These are phyloP conservation scores for Priceomyces melissophilus DNA, from an alignment of 805 yeast genomes.

Conservation along the genomic window DNA sequence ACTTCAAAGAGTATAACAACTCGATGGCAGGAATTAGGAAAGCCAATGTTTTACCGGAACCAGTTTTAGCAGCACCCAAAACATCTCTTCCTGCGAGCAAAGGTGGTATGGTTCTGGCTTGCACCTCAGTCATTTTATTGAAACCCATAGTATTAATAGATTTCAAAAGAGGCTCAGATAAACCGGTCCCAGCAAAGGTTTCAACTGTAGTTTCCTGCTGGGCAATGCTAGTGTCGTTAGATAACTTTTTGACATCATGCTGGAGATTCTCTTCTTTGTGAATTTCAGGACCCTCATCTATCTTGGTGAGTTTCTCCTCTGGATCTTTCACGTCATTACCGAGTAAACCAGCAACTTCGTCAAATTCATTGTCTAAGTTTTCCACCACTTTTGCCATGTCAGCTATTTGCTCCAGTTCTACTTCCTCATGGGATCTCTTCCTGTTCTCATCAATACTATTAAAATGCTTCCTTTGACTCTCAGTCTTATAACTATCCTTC, in stretches of 20 bases:
- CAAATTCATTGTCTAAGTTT: conserved; percentile 54
- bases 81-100: conserved; percentile 95
- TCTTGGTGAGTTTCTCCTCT: conserved; percentile 26
- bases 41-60: conserved; percentile 97
- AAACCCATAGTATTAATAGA: conserved; percentile 90
- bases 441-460: background rate
- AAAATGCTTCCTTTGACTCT: too few relatives aligned
- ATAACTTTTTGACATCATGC: conserved; percentile 14
- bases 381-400: conserved; percentile 47
- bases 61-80: conserved; percentile 99
- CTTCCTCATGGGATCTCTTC: conserved; percentile 28
- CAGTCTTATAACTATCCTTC: too few relatives aligned
- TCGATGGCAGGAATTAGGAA: conserved; percentile 95
- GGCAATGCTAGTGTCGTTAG: background rate
- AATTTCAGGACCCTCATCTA: conserved; percentile 16
- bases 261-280: conserved; percentile 9
- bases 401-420: conserved; percentile 24
- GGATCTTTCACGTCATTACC: conserved; percentile 44
- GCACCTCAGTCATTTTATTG: conserved; percentile 88
- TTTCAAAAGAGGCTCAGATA: conserved; percentile 78
- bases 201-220: conserved; percentile 14
- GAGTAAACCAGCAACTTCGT: conserved; percentile 53
- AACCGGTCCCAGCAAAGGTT: conserved; percentile 42
- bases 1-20: conserved; percentile 80
- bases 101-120: conserved; percentile 94